These are phyloP conservation scores for Epichloe sp. DNA, from an alignment of 2,329 filamentous ascomycete genomes.

Conservation along the genomic window DNA sequence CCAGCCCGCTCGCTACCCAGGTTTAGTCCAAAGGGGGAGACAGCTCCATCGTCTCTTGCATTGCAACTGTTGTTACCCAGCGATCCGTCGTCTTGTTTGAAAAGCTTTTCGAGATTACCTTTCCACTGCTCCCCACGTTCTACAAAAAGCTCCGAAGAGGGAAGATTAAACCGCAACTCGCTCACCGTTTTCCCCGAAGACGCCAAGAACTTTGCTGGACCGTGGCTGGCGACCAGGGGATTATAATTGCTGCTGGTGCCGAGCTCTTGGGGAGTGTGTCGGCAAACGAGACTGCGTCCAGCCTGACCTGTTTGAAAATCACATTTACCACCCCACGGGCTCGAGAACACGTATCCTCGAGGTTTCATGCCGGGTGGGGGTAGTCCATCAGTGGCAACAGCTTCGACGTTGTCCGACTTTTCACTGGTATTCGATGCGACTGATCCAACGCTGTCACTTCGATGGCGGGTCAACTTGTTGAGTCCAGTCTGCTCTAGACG, in stretches of 20 bases:
- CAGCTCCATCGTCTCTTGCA: conserved; percentile 25
- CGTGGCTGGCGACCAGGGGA: conserved; percentile 27
- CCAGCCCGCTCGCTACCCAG: conserved; percentile 75
- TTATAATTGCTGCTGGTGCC: conserved; percentile 22
- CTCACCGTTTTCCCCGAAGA: conserved; percentile 37
- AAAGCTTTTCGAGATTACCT: conserved; percentile 30
- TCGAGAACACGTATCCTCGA: conserved; percentile 63
- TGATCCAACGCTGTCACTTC: conserved; percentile 19
- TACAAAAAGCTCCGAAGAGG: conserved; percentile 39
- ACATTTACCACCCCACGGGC: conserved; percentile 79
- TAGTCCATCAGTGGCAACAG: neutral
- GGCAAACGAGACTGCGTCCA: conserved; percentile 63
- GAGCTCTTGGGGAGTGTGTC: conserved; percentile 48
- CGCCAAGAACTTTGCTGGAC: conserved; percentile 1
- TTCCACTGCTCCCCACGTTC: conserved; percentile 23
- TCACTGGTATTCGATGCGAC: conserved; percentile 12
- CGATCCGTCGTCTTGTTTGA: conserved; percentile 19
- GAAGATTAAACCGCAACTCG: conserved; percentile 83
- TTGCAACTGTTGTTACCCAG: conserved; percentile 19
- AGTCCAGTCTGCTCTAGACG: conserved; percentile 17
- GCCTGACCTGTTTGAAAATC: conserved; percentile 69
- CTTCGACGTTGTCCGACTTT: neutral
- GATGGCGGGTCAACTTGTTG: conserved; percentile 14
- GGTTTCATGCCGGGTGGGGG: conserved; percentile 27
- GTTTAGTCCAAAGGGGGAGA: conserved; percentile 49